Evolutionary conservation across 1,284 basidiomycete species (phyloP).

Genomic region (Tetrapyrgos nigripes): DNA sequence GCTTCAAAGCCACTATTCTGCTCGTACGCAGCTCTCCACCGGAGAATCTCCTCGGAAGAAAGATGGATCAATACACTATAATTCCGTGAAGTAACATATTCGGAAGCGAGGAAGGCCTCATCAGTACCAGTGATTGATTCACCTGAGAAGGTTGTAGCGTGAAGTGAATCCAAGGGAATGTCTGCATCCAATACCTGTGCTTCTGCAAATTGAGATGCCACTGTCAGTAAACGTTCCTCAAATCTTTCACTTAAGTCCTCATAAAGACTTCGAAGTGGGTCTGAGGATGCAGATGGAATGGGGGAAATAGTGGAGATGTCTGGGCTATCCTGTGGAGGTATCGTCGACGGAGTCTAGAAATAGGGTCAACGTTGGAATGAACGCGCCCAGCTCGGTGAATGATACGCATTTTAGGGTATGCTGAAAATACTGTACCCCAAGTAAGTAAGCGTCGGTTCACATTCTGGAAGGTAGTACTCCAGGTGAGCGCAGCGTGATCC

Average conservation of each 20-base stretch:
- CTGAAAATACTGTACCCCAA: conserved; percentile 34
- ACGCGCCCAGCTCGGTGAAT: conserved; percentile 33
- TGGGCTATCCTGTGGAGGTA: conserved; percentile 5
- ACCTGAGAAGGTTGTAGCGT: too few relatives aligned
- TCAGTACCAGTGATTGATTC: too few relatives aligned
- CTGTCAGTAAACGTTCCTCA: conserved; percentile 31
- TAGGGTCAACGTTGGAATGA: conserved; percentile 39
- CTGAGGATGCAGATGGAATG: too few relatives aligned
- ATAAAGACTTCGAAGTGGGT: conserved; percentile 30
- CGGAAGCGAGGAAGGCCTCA: too few relatives aligned
- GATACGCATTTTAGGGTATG: conserved; percentile 33
- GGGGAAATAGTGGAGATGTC: background rate
- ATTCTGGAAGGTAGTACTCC: conserved; percentile 37
- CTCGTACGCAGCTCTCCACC: background rate
- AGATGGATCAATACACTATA: background rate
- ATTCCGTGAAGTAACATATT: too few relatives aligned
- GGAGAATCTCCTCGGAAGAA: background rate
- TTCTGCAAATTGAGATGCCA: conserved; percentile 15
- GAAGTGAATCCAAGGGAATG: background rate
- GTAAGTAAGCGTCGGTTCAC: conserved; percentile 30
- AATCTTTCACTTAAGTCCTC: conserved; percentile 32
- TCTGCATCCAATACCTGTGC: background rate
- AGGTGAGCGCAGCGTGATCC: conserved; percentile 39
- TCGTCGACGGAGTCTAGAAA: conserved; percentile 8
- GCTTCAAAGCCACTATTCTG: background rate